Conservation (phyloP, 257 asterid genomes). For the Linderniella brevidens region DNA sequence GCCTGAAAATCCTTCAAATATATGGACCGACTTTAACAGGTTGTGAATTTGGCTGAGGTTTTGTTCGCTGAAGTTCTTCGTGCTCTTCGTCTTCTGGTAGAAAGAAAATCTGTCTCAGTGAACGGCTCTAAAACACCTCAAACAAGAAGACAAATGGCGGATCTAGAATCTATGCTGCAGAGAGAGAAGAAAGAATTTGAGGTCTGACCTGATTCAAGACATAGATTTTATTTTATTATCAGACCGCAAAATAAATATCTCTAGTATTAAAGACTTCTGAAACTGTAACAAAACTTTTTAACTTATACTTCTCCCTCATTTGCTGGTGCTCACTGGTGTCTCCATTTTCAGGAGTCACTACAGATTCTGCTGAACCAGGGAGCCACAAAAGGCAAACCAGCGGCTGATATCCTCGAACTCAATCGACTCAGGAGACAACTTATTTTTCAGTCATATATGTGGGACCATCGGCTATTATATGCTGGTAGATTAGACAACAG, state of each 20-base stretch:
- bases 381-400: constrained; percentile 34
- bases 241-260: not conserved
- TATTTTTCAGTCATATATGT: constrained; percentile 56
- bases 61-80: constrained; percentile 64
- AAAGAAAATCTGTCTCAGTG: constrained; percentile 22
- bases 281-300: no score
- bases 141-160: constrained; percentile 39
- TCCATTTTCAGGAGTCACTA: constrained; percentile 42
- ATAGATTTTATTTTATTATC: constrained; percentile 9
- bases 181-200: constrained; percentile 75
- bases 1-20: constrained; percentile 6
- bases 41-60: constrained; percentile 46
- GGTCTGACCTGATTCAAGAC: constrained; percentile 21
- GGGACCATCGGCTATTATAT: constrained; percentile 65
- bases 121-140: constrained; percentile 23
- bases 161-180: constrained; percentile 56
- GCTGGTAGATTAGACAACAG: constrained; percentile 31
- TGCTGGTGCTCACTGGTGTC: constrained; percentile 12
- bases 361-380: constrained; percentile 39
- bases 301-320: not conserved
- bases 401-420: constrained; percentile 68
- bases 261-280: not conserved
- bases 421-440: constrained; percentile 68
- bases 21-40: constrained; percentile 28
- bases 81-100: constrained; percentile 45